Base-by-base conservation (phyloP, 495 filamentous ascomycete species). In the Penicillium longicatenatum region DNA sequence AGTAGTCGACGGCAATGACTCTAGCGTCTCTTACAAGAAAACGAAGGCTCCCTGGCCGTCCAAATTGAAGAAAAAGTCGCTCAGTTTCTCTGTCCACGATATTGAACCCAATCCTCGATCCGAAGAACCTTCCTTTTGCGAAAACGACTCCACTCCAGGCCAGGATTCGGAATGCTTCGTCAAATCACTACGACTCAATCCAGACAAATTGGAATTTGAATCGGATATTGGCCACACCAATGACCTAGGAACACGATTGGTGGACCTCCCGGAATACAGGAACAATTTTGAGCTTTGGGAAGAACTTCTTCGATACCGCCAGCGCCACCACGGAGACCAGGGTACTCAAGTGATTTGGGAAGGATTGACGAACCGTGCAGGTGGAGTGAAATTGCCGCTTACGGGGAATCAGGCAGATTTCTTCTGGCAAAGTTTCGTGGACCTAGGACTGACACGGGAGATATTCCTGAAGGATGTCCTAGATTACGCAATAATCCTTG, bases 271-370 rank as follows among this genome's bases (percentile, higher is more conserved):
- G 5, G 65, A 73, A 24, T 67, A 82, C 50, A 62, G 57, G 29
- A 58, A 74, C 20, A 80, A 92, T 63, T 77, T 85, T 52, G 65
- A 73, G 14, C 72, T 91, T 11, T 92, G 89, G 89, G 74, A 81
- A 16, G 81, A 84, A 56, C 71, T 91, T 22, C 71, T 92, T 19
- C 75, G 81, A 31, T 86, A 83, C 60, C 76, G 84, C 35, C 77
- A 82, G 58, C 80, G 87, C 12, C 73, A 80, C 43, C 77, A 89
- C 69, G 87, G 87, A 2, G 63, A 78, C 22, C 58, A 72, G 17
- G 89, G 89, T 0, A 81, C 85, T 3, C 31, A 74, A 16, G 74
- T 76, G 37, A 86, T 92, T 37, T 94, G 86, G 84, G 69, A 79
- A 50, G 84, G 80, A 4, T 70, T 92, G 55, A 77, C 78, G 21